phyloP scores from a whole-genome alignment of 208 protist genomes.

The Leishmania aethiopica region DNA sequence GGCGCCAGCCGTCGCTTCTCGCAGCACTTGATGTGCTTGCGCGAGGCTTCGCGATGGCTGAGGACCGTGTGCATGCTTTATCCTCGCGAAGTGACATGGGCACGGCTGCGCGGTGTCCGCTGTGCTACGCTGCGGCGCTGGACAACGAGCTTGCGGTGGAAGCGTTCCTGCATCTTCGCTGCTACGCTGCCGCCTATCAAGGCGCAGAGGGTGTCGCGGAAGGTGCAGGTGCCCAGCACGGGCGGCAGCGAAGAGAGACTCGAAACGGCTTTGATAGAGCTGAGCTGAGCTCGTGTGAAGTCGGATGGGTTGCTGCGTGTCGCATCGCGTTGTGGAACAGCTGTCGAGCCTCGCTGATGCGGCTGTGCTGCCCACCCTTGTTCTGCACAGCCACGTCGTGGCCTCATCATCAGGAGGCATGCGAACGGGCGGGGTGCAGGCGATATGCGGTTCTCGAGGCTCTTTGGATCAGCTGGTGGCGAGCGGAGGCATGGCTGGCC shows the following conservation, averaged over 20 bases:
- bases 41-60: slow-evolving; percentile 28
- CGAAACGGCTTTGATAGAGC: neutral
- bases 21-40: slow-evolving; percentile 52
- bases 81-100: neutral
- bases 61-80: slow-evolving; percentile 25
- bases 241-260: slow-evolving; percentile 1
- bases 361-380: slow-evolving; percentile 12
- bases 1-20: slow-evolving; percentile 61
- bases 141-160: slow-evolving; percentile 50
- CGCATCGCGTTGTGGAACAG: slow-evolving; percentile 37
- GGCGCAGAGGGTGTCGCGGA: neutral
- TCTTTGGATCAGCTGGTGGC: slow-evolving; percentile 16
- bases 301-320: slow-evolving; percentile 26
- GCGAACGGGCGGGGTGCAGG: neutral
- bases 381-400: neutral
- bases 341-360: slow-evolving; percentile 1
- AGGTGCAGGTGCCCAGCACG: neutral
- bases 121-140: slow-evolving; percentile 62
- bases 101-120: slow-evolving; percentile 27
- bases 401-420: neutral
- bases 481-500: slow-evolving; percentile 7
- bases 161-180: slow-evolving; percentile 30
- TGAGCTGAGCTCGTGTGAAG: neutral
- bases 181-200: slow-evolving; percentile 36
- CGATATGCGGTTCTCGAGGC: neutral